Evolutionary conservation across 2,329 filamentous ascomycete species (phyloP), one percentile per base, ranked within the genome.

Genomic region (Penicillium sp.): DNA sequence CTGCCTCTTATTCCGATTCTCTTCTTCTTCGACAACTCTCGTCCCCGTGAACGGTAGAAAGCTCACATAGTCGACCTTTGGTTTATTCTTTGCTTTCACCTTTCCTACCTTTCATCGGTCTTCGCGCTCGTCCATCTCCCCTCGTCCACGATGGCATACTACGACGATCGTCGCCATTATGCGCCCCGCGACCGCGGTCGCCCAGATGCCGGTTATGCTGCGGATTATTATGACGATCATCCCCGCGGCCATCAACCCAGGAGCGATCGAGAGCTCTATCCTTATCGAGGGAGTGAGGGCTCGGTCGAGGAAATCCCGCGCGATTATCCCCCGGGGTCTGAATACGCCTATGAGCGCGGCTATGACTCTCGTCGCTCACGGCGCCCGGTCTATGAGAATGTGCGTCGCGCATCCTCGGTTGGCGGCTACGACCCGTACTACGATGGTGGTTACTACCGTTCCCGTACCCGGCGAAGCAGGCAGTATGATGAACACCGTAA

Each of bases 301-400:
- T 88, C 88, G 2, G 35, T 96, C 71, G 93, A 96, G 77, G 91
- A 96, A 77, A 87, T 96, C 60, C 86, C 87, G 64, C 87, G 92
- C 66, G 90, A 96, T 67, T 96, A 96, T 69, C 91, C 91, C 35
- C 90, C 91, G 6, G 89, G 88, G 39, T 68, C 71, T 6, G 87
- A 83, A 39, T 73, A 75, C 57, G 70, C 64, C 54, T 73, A 75
- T 56, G 73, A 68, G 46, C 66, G 66, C n/a, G 49, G 56, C 16
- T 67, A 65, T 47, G 51, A 47, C 24, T 56, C 62, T 13, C 54
- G 64, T 6, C 66, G 60, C 27, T 50, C 65, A 3, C 55, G 59
- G 7, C 65, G 64, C 41, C 65, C 72, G 9, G 70, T 71, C 46
- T 72, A 73, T 50, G 75, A 77, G 50, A 68, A 66, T 36, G 67